Conservation (phyloP, 257 asterid species). For the Ehretia macrophylla region DNA sequence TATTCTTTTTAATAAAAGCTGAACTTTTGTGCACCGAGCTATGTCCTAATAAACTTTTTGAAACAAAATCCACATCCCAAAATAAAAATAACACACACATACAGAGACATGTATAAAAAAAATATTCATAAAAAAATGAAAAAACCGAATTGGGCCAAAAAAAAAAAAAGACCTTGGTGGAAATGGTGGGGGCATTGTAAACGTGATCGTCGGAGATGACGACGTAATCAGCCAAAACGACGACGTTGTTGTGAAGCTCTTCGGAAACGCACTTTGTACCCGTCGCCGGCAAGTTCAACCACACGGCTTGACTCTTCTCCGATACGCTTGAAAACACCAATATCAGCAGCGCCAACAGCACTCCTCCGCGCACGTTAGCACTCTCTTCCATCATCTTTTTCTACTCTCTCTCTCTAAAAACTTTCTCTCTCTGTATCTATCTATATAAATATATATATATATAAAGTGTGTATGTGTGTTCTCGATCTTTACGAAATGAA, state of each 20-base stretch:
- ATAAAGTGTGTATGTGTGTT: background rate
- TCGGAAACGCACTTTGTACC: constrained; percentile 90
- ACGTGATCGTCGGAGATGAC: constrained; percentile 66
- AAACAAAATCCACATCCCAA: background rate
- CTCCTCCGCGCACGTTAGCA: constrained; percentile 27
- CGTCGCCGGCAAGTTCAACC: constrained; percentile 67
- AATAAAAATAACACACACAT: background rate
- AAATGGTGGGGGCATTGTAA: constrained; percentile 59
- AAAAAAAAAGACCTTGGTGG: constrained; percentile 51
- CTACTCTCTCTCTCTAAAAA: background rate
- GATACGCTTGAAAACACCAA: constrained; percentile 27
- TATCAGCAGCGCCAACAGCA: constrained; percentile 21
- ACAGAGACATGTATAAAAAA: too few relatives aligned
- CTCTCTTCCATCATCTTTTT: constrained; percentile 30
- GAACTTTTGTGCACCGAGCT: too few relatives aligned
- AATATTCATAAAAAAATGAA: background rate
- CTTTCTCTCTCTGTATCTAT: constrained; percentile 1
- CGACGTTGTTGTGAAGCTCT: constrained; percentile 78
- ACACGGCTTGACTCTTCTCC: constrained; percentile 48
- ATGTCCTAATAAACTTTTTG: too few relatives aligned
- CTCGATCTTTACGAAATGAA: background rate
- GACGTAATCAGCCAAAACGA: constrained; percentile 80
- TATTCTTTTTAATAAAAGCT: too few relatives aligned
- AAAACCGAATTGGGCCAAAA: background rate
- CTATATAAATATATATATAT: background rate